These are phyloP conservation scores for Ensete glaucum DNA, from an alignment of 176 grass and related monocot species.

Conservation along the genomic window DNA sequence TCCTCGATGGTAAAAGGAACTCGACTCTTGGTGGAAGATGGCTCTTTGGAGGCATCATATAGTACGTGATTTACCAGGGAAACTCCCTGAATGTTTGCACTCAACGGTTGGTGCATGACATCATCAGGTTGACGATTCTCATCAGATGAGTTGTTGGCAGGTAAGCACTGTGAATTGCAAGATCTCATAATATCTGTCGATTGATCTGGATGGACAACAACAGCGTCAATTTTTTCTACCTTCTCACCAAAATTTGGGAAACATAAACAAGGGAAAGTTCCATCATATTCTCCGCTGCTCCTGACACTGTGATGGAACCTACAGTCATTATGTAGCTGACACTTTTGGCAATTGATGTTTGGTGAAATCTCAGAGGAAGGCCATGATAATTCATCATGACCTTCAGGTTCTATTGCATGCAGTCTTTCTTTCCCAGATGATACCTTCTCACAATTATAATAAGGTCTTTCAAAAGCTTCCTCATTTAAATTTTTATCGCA, in stretches of 20 bases:
- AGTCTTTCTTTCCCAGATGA: conserved; percentile 20
- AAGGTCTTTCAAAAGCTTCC: conserved; percentile 28
- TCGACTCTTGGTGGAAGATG: conserved; percentile 13
- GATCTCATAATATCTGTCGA: conserved; percentile 17
- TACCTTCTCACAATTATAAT: conserved; percentile 21
- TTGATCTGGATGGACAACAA: conserved; percentile 7
- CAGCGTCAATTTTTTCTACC: background rate
- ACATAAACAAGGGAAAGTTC: background rate
- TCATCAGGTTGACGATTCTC: background rate
- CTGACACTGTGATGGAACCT: background rate
- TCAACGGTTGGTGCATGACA: background rate
- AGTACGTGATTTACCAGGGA: background rate
- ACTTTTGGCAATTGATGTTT: background rate
- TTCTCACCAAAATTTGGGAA: background rate
- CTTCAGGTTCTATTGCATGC: conserved; percentile 26
- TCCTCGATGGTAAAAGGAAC: background rate
- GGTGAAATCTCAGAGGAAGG: conserved; percentile 16
- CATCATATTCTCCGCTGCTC: background rate
- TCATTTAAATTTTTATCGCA: conserved; percentile 18
- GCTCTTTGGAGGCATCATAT: conserved; percentile 26
- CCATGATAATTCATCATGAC: conserved; percentile 15
- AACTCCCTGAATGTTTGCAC: background rate
- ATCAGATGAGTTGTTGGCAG: background rate
- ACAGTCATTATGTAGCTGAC: conserved; percentile 1
- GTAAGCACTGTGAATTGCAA: conserved; percentile 9